A percentile compares a stretch with the other conserved stretches of the same genome.
Conservation (phyloP, 2,329 filamentous ascomycete genomes). For the Epichloe aotearoae region DNA sequence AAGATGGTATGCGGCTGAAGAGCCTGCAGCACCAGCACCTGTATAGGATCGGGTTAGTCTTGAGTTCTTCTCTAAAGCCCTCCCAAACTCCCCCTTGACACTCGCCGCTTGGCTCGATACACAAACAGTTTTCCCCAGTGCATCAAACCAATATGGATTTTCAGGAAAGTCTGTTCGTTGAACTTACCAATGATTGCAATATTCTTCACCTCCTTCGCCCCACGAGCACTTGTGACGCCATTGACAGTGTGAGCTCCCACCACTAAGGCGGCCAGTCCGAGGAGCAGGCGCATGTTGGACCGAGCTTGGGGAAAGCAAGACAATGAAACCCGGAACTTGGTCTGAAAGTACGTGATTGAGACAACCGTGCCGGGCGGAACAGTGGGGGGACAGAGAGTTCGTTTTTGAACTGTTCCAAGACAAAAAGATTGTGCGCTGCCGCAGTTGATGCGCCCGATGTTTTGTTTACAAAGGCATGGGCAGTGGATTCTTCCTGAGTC, state of each 20-base stretch:
- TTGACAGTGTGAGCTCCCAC: constrained; percentile 8
- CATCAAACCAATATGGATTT: no score
- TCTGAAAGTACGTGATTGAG: no score
- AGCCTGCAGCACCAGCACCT: constrained; percentile 84
- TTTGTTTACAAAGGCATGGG: background rate
- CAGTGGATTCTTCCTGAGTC: background rate
- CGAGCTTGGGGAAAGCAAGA: background rate
- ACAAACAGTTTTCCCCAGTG: no score
- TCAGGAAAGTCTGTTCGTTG: background rate
- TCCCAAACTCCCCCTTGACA: no score
- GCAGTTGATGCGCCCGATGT: background rate
- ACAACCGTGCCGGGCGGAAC: no score
- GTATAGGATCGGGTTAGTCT: background rate
- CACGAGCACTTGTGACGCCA: constrained; percentile 4
- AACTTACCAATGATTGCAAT: constrained; percentile 25
- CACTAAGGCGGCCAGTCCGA: constrained; percentile 6
- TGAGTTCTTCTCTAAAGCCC: no score
- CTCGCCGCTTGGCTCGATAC: no score
- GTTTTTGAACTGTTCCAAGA: background rate
- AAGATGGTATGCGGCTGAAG: constrained; percentile 77
- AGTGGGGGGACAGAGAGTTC: no score
- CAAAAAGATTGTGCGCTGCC: background rate
- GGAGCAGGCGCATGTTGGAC: constrained; percentile 1
- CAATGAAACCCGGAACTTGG: no score
- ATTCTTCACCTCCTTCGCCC: constrained; percentile 15